A percentile compares a stretch with the other conserved stretches of the same genome.
Conservation (phyloP, 768 basidiomycete genomes). For the Terana coerulea region DNA sequence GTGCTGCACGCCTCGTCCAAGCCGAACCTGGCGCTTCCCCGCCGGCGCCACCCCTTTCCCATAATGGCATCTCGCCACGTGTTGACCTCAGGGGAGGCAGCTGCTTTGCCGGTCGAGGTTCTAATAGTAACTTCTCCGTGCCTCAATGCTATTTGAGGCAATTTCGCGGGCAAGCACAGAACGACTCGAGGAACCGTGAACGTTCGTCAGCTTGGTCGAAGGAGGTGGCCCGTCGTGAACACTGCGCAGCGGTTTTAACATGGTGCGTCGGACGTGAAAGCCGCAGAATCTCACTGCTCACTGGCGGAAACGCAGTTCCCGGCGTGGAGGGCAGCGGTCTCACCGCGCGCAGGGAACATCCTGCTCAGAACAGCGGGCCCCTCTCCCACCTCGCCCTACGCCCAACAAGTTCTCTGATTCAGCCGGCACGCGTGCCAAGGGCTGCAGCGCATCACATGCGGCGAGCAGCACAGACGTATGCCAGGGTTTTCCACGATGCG, state of each 20-base stretch:
- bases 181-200: too few species aligned
- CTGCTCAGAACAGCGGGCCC: background rate
- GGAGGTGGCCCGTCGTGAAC: too few species aligned
- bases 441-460: background rate
- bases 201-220: too few species aligned
- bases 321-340: background rate
- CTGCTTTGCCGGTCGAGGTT: background rate
- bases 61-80: background rate
- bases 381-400: background rate
- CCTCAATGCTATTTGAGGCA: too few species aligned
- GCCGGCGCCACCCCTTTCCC: background rate
- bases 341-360: background rate
- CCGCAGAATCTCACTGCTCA: background rate
- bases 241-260: too few species aligned
- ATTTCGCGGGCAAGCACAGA: background rate
- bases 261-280: too few species aligned
- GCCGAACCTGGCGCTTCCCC: constrained; percentile 2
- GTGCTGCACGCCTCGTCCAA: background rate
- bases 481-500: background rate
- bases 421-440: background rate
- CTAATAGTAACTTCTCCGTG: too few species aligned
- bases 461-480: background rate
- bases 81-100: background rate
- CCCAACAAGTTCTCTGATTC: background rate
- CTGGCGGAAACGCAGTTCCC: background rate